These are phyloP conservation scores for Plasmodium cynomolgi DNA, from an alignment of 169 alveolate genomes.

Conservation along the genomic window DNA sequence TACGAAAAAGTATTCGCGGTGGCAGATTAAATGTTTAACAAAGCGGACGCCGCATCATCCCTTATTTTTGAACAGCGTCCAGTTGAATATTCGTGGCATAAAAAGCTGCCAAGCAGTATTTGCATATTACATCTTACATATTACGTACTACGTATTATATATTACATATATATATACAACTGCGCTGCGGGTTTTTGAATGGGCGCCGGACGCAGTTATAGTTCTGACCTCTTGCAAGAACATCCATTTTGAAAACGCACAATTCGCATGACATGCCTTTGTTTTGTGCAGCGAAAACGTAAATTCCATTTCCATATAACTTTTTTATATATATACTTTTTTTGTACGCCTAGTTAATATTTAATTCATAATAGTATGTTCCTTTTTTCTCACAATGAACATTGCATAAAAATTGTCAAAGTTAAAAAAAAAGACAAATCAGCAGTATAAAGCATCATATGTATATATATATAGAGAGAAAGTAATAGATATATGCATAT, in stretches of 20 bases:
- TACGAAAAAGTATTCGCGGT: background rate
- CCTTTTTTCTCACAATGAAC: background rate
- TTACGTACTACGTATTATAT: background rate
- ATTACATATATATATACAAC: too few relatives aligned
- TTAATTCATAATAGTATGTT: background rate
- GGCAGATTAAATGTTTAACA: background rate
- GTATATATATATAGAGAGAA: background rate
- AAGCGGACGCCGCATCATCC: background rate
- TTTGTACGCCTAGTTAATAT: background rate
- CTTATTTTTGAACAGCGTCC: background rate
- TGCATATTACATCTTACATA: background rate
- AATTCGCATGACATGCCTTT: background rate
- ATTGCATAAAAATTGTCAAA: background rate
- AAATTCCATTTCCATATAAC: background rate
- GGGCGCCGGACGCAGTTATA: background rate
- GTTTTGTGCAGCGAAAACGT: background rate
- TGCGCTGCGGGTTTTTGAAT: background rate
- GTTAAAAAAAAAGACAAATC: background rate
- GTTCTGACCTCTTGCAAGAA: background rate
- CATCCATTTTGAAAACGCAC: background rate
- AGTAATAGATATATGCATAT: background rate
- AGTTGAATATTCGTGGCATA: background rate
- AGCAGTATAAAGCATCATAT: background rate
- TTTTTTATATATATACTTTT: background rate
- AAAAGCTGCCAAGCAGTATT: background rate